Base-by-base conservation (phyloP, 768 basidiomycete species). In the Exsudoporus frostii region DNA sequence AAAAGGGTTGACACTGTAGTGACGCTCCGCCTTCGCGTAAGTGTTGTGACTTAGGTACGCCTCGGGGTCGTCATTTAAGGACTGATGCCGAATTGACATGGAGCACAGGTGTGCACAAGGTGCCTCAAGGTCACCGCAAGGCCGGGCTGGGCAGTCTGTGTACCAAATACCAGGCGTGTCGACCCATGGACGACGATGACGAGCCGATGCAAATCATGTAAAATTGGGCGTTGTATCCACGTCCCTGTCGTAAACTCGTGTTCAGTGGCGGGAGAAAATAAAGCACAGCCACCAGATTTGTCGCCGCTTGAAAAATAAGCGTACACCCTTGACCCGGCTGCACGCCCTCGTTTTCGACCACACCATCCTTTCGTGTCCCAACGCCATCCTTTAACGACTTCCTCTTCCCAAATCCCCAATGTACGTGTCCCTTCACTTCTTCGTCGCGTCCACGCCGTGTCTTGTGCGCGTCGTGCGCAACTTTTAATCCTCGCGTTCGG, bases 281-380 rank as follows among this genome's bases (percentile, higher is more conserved):
- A 17, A 0, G 15, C 53, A 64, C 58, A 22, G 70, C 68, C 68
- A 70, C 68, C 1, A 0, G n/a, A 48, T 61, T 15, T 25, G 61
- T 68, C 68, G 66, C 68, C 68, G 68, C 68, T 66, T 68, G 53
- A 70, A 70, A 70, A 70, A 65, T 58, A 70, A 63, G 68, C 68
- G 70, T 40, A 62, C 70, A 68, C 68, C 70, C 68, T 70, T 71
- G 66, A 71, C 68, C 70, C 68, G 70, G 62, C 64, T 58, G 48
- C 46, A 55, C 30, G 56, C 58, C 64, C 62, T 71, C 41, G 53
- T 71, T 70, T 70, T 70, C 48, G 68, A 71, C 68, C 65, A 66
- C 63, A 53, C 65, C 67, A 69, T 60, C 65, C 63, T 56, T 65
- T 59, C 59, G 65, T 69, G 69, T 64, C 61, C 49, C 57, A 70